phyloP scores from a whole-genome alignment of 306 rosid genomes.

The Hylodesmum podocarpum region DNA sequence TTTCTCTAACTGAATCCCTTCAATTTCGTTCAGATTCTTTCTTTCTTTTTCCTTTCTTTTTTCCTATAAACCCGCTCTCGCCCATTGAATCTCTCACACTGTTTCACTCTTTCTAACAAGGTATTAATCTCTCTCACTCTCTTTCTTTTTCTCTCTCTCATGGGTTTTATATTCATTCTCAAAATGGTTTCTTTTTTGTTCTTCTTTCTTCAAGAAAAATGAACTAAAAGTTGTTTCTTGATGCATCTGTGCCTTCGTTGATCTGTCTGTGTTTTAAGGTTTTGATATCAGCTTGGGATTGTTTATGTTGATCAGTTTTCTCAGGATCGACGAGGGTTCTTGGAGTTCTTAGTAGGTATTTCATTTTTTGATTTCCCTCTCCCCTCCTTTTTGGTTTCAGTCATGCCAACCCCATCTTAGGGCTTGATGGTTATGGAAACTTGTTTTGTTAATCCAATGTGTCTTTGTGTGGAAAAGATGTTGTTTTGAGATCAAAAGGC shows the following conservation, averaged over 20 bases:
- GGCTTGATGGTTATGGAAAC: constrained; percentile 34
- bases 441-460: constrained; percentile 10
- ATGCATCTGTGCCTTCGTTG: constrained; percentile 20
- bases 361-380: constrained; percentile 30
- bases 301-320: constrained; percentile 7
- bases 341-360: constrained; percentile 37
- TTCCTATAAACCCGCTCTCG: neutral
- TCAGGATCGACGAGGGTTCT: constrained; percentile 27
- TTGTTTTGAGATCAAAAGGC: neutral
- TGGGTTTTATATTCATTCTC: neutral
- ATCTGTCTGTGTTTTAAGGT: constrained; percentile 35
- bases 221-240: neutral
- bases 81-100: constrained; percentile 39
- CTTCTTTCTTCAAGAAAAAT: neutral
- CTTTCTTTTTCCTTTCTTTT: neutral
- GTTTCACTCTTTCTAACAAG: constrained; percentile 35
- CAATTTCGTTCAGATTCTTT: neutral
- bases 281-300: constrained; percentile 26
- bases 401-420: constrained; percentile 30
- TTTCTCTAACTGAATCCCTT: neutral
- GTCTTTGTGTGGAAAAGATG: constrained; percentile 1
- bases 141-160: neutral
- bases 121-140: constrained; percentile 26
- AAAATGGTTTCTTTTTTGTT: neutral
- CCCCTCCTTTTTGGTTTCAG: neutral